Base-by-base conservation (phyloP, 352 stramenopile species). In the Phytophthora fragariaefolia region DNA sequence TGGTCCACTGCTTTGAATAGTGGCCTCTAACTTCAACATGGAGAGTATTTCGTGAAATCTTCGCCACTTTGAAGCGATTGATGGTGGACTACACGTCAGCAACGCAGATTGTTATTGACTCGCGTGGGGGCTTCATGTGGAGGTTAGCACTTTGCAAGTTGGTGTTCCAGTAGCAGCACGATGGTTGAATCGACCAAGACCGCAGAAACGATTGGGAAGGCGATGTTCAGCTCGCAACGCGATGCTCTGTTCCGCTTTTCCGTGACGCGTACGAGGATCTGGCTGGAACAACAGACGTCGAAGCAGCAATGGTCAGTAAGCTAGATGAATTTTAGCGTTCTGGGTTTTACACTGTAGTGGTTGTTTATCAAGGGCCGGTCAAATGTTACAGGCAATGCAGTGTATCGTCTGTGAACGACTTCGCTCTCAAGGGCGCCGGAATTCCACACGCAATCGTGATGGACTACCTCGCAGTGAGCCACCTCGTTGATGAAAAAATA, bases 331-430 rank as follows among this genome's bases (percentile, higher is more conserved):
- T 47, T 23, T 46, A 46, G 7, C 6, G n/a, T 20, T 43, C 6
- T 23, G 17, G 4, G 40, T 58, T n/a, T n/a, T n/a, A n/a, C n/a
- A n/a, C n/a, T n/a, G n/a, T n/a, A n/a, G n/a, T n/a, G n/a, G n/a
- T n/a, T n/a, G n/a, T n/a, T n/a, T n/a, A n/a, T n/a, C n/a, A n/a
- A n/a, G n/a, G n/a, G n/a, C n/a, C n/a, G n/a, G n/a, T n/a, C n/a
- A n/a, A n/a, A n/a, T n/a, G n/a, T n/a, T n/a, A n/a, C n/a, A 76
- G 69, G 69, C 57, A 71, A 49, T 73, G 69, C 22, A 51, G 32
- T 2, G 58, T 76, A 52, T 66, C 63, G 15, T 74, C 64, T 34
- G 60, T 53, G n/a, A 64, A 53, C 17, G 69, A 77, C 12, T 77
- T 74, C 32, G 64, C 69, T 8, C 36, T 77, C 1, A 74, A 70